phyloP scores from a whole-genome alignment of 208 protist genomes.

The Crithidia sp. region DNA sequence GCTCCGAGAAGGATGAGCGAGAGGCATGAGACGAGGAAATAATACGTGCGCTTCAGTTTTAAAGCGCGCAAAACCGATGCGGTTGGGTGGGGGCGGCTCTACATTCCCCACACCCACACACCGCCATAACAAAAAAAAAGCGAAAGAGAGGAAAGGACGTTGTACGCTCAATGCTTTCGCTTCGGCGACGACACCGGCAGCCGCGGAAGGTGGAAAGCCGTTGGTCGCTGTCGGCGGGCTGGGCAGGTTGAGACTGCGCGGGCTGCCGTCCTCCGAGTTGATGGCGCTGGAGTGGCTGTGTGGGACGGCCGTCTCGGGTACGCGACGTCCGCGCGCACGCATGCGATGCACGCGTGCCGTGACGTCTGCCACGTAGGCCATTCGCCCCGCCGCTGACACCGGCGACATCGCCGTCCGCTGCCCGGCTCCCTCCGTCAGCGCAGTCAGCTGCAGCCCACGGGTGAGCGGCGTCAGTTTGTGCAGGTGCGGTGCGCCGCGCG shows the following conservation, averaged over 20 bases:
- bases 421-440: neutral
- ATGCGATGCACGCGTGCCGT: slow-evolving; percentile 8
- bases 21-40: neutral
- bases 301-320: neutral
- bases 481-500: neutral
- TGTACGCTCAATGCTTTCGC: too few species aligned
- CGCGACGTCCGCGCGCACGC: slow-evolving; percentile 4
- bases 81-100: too few species aligned
- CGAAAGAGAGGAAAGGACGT: too few species aligned
- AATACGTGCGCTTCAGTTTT: neutral
- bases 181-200: too few species aligned
- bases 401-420: slow-evolving; percentile 10
- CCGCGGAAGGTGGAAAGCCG: neutral
- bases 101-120: too few species aligned
- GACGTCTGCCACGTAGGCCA: slow-evolving; percentile 12
- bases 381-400: neutral
- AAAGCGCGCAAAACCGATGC: too few species aligned
- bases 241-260: neutral
- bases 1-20: neutral
- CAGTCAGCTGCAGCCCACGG: neutral
- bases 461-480: neutral
- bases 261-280: neutral
- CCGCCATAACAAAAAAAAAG: too few species aligned
- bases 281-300: neutral
- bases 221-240: neutral